A percentile compares a stretch with the other conserved stretches of the same genome.
These are phyloP conservation scores for Mortierella claussenii DNA, from an alignment of 192 early-diverging fungal species.

Conservation along the genomic window DNA sequence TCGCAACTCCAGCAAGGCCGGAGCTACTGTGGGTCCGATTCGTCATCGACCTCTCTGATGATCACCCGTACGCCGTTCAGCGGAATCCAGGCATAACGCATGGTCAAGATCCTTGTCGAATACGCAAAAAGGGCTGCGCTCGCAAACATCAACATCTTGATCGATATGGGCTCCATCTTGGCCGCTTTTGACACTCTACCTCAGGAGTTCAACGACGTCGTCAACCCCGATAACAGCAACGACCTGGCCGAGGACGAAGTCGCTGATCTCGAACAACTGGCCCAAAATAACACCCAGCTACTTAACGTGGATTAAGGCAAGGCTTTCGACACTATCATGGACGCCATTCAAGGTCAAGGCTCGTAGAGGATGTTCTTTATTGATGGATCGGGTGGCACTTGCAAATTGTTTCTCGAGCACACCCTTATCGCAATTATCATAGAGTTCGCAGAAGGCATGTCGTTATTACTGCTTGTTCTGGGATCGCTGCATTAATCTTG, in stretches of 20 bases:
- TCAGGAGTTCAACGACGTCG: neutral
- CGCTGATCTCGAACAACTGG: neutral
- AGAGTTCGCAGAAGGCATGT: neutral
- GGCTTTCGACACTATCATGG: neutral
- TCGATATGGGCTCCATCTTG: neutral
- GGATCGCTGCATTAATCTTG: constrained; percentile 45
- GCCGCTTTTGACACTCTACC: neutral
- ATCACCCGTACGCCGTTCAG: neutral
- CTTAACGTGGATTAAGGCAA: neutral
- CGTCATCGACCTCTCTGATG: constrained; percentile 9
- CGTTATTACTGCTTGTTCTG: constrained; percentile 33
- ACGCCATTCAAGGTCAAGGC: neutral
- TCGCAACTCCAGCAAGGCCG: constrained; percentile 1
- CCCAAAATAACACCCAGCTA: neutral
- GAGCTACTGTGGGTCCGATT: constrained; percentile 9
- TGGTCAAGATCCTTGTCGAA: neutral
- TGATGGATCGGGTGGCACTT: constrained; percentile 30
- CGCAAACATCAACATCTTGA: neutral
- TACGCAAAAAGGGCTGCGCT: neutral
- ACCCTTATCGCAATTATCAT: constrained; percentile 12
- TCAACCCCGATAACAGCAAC: neutral
- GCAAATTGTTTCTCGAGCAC: constrained; percentile 39
- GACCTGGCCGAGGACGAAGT: neutral
- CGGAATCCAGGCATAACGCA: neutral
- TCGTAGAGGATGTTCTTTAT: constrained; percentile 8